phyloP scores from a whole-genome alignment of 495 filamentous ascomycete species.

The Hyaloscypha bicolor region DNA sequence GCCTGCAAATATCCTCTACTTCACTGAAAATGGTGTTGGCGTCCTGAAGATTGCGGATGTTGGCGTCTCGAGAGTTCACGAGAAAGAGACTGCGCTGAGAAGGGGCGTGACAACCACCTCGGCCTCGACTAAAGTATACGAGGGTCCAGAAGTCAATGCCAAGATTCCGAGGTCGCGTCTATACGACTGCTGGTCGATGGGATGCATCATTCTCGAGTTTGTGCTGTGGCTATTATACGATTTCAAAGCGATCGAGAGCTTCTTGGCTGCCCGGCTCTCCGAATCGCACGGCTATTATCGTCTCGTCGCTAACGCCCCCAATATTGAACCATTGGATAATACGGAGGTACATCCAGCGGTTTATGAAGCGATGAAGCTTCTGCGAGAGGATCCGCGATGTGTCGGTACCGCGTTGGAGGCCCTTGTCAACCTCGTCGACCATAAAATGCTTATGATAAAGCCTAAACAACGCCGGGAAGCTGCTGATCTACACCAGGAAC shows the following conservation, averaged over 20 bases:
- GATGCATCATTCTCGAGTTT: conserved; percentile 39
- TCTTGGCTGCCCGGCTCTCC: not conserved
- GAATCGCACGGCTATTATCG: not conserved
- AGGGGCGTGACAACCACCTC: not conserved
- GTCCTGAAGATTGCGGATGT: conserved; percentile 12
- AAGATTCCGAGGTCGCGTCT: conserved; percentile 29
- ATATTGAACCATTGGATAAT: not conserved
- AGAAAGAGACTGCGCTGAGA: not conserved
- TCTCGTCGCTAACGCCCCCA: not conserved
- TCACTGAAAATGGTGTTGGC: conserved; percentile 4
- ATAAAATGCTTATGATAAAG: not conserved
- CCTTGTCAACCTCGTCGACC: conserved; percentile 6
- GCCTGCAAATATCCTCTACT: conserved; percentile 12
- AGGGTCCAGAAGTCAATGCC: conserved; percentile 3
- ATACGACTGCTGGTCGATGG: conserved; percentile 44
- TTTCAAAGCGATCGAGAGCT: conserved; percentile 5
- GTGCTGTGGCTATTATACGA: conserved; percentile 30
- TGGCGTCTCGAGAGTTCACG: conserved; percentile 9
- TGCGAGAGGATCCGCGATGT: conserved; percentile 10
- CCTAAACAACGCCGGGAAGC: not conserved
- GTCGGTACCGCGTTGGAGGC: not conserved
- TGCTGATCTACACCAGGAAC: not conserved
- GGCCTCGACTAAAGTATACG: not conserved
- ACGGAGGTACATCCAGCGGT: not conserved
- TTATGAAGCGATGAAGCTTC: not conserved